Conservation (phyloP, 2,329 filamentous ascomycete genomes). For the Fusarium goolgardi region DNA sequence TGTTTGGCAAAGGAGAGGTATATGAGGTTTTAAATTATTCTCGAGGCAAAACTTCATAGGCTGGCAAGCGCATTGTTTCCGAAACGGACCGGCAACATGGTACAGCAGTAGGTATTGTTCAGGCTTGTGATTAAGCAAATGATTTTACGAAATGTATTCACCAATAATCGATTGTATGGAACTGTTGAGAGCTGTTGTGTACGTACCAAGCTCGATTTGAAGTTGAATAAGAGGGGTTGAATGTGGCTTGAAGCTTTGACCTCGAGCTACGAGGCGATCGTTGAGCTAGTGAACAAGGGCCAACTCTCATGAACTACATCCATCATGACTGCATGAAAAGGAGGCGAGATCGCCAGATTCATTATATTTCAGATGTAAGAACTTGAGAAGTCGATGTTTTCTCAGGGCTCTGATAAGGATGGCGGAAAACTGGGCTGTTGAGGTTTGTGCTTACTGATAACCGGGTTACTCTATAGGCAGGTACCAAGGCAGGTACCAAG, state of each 20-base stretch:
- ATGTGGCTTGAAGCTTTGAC: slow-evolving; percentile 39
- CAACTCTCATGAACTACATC: slow-evolving; percentile 13
- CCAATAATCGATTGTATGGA: slow-evolving; percentile 3
- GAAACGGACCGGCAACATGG: not conserved
- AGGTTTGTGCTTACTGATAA: not conserved
- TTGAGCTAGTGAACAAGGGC: slow-evolving; percentile 24
- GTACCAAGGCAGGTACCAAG: not conserved
- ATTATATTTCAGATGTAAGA: not conserved
- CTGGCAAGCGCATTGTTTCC: not conserved
- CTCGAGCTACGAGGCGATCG: slow-evolving; percentile 20
- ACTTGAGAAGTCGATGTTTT: not conserved
- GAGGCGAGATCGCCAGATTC: not conserved
- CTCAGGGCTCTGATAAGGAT: not conserved
- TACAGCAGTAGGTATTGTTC: not conserved
- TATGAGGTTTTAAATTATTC: not conserved
- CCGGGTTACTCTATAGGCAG: not conserved
- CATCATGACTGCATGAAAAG: slow-evolving; percentile 18
- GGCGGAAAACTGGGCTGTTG: not conserved
- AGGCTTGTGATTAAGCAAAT: not conserved
- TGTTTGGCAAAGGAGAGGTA: not conserved
- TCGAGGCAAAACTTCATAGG: not conserved
- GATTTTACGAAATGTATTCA: slow-evolving; percentile 3
- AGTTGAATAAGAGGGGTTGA: slow-evolving; percentile 7
- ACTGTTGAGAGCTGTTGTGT: slow-evolving; percentile 1
- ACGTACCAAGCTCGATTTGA: slow-evolving; percentile 1